These are phyloP conservation scores for Yamadazyma insecticola DNA, from an alignment of 805 yeast genomes.

Conservation along the genomic window DNA sequence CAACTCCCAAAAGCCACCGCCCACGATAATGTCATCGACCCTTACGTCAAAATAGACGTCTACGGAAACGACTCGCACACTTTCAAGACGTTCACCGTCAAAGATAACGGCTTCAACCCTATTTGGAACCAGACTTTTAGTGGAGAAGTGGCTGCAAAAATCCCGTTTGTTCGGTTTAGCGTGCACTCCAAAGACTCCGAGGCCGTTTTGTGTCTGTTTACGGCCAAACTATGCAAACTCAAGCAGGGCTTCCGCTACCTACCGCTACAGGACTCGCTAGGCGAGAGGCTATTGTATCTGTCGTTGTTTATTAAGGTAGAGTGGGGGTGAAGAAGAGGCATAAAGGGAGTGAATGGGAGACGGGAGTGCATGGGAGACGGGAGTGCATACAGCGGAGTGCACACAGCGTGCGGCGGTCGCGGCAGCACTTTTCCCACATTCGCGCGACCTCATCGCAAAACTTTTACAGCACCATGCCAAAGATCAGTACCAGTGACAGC, in stretches of 20 bases:
- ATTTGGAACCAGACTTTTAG: conserved; percentile 60
- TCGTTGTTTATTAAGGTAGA: conserved; percentile 36
- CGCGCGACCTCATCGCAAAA: no score
- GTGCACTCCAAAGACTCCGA: conserved; percentile 31
- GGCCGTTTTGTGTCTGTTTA: conserved; percentile 50
- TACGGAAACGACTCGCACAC: conserved; percentile 34
- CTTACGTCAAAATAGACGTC: conserved; percentile 59
- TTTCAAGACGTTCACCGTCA: conserved; percentile 26
- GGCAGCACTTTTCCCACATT: no score
- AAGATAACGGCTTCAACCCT: conserved; percentile 84
- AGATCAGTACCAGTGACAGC: conserved; percentile 46
- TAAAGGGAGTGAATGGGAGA: no score
- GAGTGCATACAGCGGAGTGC: no score
- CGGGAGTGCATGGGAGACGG: no score
- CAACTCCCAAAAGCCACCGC: conserved; percentile 68
- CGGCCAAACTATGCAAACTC: conserved; percentile 57
- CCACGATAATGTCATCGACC: conserved; percentile 46
- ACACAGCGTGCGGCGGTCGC: no score
- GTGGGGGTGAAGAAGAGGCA: conserved; percentile 26
- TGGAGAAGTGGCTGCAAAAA: conserved; percentile 36
- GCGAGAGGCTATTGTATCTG: conserved; percentile 64
- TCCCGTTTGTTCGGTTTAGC: no score
- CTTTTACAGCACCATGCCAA: conserved; percentile 77
- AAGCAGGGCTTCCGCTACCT: conserved; percentile 80
- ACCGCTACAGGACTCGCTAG: conserved; percentile 70